phyloP scores from a whole-genome alignment of 805 yeast species.

The Debaryomyces maramus region DNA sequence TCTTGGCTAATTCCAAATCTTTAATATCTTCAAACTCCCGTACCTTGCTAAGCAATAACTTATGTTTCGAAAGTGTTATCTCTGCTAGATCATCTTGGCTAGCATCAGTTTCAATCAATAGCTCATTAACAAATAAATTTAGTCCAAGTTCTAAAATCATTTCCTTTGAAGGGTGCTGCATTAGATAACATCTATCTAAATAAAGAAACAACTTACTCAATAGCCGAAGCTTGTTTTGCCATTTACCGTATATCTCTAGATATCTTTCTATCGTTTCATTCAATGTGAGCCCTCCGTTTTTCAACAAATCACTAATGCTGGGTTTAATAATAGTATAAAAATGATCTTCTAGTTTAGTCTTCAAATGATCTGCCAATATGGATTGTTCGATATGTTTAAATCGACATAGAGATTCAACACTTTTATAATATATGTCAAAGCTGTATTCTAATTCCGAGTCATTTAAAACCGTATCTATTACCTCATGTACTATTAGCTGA shows the following conservation, averaged over 20 bases:
- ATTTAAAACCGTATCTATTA: conserved; percentile 20
- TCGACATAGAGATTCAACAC: conserved; percentile 33
- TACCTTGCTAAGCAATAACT: conserved; percentile 7
- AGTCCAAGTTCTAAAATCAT: conserved; percentile 27
- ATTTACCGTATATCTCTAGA: conserved; percentile 18
- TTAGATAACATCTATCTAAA: conserved; percentile 35
- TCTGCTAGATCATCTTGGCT: background rate
- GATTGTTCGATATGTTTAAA: conserved; percentile 35
- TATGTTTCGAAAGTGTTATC: conserved; percentile 11
- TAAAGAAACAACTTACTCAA: conserved; percentile 34
- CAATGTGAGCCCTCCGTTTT: conserved; percentile 4
- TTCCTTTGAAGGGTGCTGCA: conserved; percentile 29
- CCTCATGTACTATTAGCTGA: conserved; percentile 9
- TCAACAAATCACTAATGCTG: background rate
- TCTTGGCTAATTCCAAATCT: conserved; percentile 7
- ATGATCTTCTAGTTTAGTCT: conserved; percentile 17
- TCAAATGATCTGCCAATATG: conserved; percentile 20
- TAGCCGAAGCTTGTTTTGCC: conserved; percentile 24
- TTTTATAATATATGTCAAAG: conserved; percentile 24
- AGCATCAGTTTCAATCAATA: conserved; percentile 8
- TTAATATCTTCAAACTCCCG: conserved; percentile 8
- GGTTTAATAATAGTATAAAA: conserved; percentile 14
- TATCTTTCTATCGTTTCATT: conserved; percentile 9
- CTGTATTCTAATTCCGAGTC: conserved; percentile 17
- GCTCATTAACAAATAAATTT: conserved; percentile 17